Conservation (phyloP, 2,329 filamentous ascomycete genomes). For the Thielaviopsis euricoi region DNA sequence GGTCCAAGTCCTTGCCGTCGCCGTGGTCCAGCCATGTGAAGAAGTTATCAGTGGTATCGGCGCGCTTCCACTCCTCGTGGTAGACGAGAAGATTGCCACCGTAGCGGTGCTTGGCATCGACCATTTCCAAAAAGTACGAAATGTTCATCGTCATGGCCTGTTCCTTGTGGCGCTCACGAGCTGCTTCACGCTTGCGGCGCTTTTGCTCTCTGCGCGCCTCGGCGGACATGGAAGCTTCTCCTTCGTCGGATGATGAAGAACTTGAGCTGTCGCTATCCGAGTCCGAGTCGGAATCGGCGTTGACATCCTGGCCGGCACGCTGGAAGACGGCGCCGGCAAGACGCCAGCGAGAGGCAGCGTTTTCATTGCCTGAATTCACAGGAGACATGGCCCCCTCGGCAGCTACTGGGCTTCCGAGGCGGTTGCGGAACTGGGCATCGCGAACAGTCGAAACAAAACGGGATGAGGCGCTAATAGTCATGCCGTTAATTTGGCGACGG, state of each 20-base stretch:
- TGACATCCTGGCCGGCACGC: constrained; percentile 48
- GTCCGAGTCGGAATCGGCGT: constrained; percentile 20
- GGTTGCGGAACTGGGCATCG: constrained; percentile 37
- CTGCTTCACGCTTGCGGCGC: constrained; percentile 22
- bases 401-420: constrained; percentile 18
- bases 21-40: constrained; percentile 88
- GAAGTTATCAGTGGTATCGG: constrained; percentile 69
- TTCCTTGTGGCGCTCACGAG: constrained; percentile 30
- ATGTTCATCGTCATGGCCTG: constrained; percentile 67
- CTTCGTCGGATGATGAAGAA: constrained; percentile 18
- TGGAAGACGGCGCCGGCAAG: constrained; percentile 54
- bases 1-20: constrained; percentile 52
- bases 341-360: constrained; percentile 48
- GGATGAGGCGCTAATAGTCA: constrained; percentile 50
- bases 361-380: constrained; percentile 12
- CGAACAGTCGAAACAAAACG: constrained; percentile 53
- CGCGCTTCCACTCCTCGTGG: constrained; percentile 68
- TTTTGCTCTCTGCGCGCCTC: constrained; percentile 22
- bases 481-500: constrained; percentile 52
- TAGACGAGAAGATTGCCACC: constrained; percentile 69
- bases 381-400: constrained; percentile 6
- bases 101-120: constrained; percentile 74
- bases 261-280: constrained; percentile 14
- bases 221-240: constrained; percentile 6
- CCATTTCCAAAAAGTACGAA: constrained; percentile 75